Percentiles rank a stretch among this genome's conserved stretches.
phyloP scores from a whole-genome alignment of 2,329 filamentous ascomycete genomes.

The Calonectria henricotiae region DNA sequence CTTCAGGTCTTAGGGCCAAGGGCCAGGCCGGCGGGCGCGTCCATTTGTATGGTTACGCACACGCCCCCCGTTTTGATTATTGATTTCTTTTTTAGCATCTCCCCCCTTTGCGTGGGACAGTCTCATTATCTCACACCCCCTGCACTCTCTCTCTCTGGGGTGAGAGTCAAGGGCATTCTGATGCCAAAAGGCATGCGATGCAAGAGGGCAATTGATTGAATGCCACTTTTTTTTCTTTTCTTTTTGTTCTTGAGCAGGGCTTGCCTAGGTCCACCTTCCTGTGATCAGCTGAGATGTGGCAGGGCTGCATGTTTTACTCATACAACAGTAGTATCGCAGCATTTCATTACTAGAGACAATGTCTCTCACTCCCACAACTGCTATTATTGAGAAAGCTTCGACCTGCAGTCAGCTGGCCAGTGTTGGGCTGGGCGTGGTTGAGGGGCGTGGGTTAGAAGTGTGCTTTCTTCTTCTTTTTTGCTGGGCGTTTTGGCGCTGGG shows the following conservation, averaged over 20 bases:
- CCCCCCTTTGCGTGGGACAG: slow-evolving; percentile 11
- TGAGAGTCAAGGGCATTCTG: neutral
- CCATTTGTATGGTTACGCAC: neutral
- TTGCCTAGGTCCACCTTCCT: neutral
- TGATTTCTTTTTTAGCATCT: slow-evolving; percentile 7
- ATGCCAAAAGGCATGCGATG: slow-evolving; percentile 2
- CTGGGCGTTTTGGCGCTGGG: slow-evolving; percentile 10
- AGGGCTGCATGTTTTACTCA: slow-evolving; percentile 16
- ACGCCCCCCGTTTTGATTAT: slow-evolving; percentile 1
- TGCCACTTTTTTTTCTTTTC: neutral
- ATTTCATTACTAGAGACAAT: slow-evolving; percentile 14
- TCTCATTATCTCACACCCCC: slow-evolving; percentile 16
- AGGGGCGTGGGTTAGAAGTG: neutral
- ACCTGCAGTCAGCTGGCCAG: slow-evolving; percentile 18
- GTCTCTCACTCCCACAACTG: neutral
- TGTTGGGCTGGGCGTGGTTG: slow-evolving; percentile 10
- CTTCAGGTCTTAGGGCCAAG: slow-evolving; percentile 24
- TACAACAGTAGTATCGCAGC: neutral
- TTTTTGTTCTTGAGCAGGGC: slow-evolving; percentile 11
- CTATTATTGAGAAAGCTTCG: slow-evolving; percentile 6
- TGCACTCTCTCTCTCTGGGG: slow-evolving; percentile 7
- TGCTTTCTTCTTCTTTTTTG: neutral
- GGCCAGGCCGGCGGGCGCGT: slow-evolving; percentile 18
- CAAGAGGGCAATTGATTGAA: slow-evolving; percentile 4
- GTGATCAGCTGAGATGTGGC: neutral